Evolutionary conservation across 2,329 filamentous ascomycete genomes (phyloP), one percentile per base, ranked within the genome.

Genomic region (Monosporascus sp.): DNA sequence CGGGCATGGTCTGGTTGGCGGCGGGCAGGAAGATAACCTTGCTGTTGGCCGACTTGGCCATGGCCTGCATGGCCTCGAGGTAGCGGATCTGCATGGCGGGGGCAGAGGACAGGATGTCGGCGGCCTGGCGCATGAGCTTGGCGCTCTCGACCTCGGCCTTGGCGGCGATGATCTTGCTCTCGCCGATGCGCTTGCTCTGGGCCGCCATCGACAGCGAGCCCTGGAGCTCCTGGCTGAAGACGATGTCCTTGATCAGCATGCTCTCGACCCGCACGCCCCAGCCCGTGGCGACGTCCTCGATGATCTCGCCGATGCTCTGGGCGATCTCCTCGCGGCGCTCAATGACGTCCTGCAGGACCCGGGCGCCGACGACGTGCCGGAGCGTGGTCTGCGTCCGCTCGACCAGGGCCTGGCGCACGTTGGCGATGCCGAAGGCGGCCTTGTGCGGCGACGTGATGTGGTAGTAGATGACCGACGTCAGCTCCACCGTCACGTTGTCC

Each of bases 181-280:
- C 94, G 76, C 94, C 94, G 53, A 97, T 96, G 63, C 94, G 88
- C 87, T 97, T 97, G 78, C 88, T 91, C 81, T 99, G 94, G 3
- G 94, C 94, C 40, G 94, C 94, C 94, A 99, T 97, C 68, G 90
- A 96, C 49, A 99, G 84, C 18, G 89, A 94, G 67, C 97, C 93
- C 74, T 99, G 94, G 45, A 99, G 81, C 63, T 97, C 94, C 68
- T 91, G 85, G 74, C 86, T 91, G 83, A 99, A 99, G 70, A 97
- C 89, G 69, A 99, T 96, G 73, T 99, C 94, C 77, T 99, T 97
- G 82, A 99, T 93, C 62, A 99, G 85, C 93, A 99, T 99, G 67
- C 87, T 92, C 79, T 97, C 94, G 54, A 97, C 94, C 68, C 90
- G 85, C 7, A 96, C 93, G 74, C 94, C 94, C 94, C 94, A 99